Evolutionary conservation across 164 flowering plant genomes (phyloP), one percentile per base, ranked within the genome.

Genomic region (Stephania japonica): DNA sequence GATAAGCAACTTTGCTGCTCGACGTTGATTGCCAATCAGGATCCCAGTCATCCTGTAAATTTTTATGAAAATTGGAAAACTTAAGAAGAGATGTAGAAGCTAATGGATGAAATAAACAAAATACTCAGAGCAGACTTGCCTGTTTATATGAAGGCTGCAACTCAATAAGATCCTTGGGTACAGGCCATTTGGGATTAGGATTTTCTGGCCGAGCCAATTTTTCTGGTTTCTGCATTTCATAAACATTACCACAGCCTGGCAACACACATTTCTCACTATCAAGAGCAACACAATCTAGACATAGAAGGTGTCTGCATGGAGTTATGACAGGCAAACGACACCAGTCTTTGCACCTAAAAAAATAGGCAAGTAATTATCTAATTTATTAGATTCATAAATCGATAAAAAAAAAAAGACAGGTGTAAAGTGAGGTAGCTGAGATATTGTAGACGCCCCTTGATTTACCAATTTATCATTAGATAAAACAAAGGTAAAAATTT

Each of bases 11-110:
- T 87, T 95, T 95, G 81, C 97, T 93, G 84, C 98, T 95, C 26
- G 97, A 88, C 72, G 99, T 95, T 83, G 97, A 86, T 62, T 95
- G 92, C 99, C 99, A 95, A 83, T 95, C 98, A 80, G 98, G 94
- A 84, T 91, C 86, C 99, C 99, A 95, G 79, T 86, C 76, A 84
- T 95, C 99, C 99, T 95, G 84, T 47, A 77, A 8, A 70, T 56
- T 49, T 19, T 5, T 12, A 41, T 2, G 38, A 32, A 32, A 32
- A 32, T 32, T 56, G 21, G 16, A 69, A 71, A 43, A 56, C 7
- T 9, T 19, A 42, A n/a, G 11, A 42, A 68, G 25, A 24, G 50
- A 13, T 24, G 19, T 4, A 44, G 59, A 63, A 47, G 63, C 21
- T 71, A 71, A 23, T 11, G 38, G 11, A 24, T 24, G 6, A 38